phyloP scores from a whole-genome alignment of 768 basidiomycete species.

The Amyloporia xantha region DNA sequence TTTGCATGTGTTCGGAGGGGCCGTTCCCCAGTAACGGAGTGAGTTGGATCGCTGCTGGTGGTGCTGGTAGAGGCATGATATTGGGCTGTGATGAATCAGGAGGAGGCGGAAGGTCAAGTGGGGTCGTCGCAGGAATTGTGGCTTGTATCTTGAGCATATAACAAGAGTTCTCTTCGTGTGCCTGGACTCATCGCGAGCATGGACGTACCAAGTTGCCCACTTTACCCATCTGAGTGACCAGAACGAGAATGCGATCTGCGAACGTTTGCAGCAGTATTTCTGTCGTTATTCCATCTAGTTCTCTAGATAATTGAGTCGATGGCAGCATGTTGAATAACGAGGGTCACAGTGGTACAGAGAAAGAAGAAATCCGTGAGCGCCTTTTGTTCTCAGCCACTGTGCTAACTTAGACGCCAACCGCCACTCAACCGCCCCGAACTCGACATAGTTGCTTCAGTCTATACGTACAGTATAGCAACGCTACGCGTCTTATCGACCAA shows the following conservation, averaged over 20 bases:
- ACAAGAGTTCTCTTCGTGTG: conserved; percentile 1
- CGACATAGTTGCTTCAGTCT: too few relatives aligned
- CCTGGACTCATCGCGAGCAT: neutral
- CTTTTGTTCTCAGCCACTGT: too few relatives aligned
- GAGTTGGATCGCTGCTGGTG: conserved; percentile 69
- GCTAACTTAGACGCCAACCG: too few relatives aligned
- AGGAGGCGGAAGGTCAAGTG: conserved; percentile 36
- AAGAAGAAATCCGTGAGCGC: too few relatives aligned
- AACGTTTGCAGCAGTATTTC: conserved; percentile 76
- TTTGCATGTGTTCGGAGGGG: conserved; percentile 59
- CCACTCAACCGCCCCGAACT: too few relatives aligned
- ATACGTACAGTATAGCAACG: too few relatives aligned
- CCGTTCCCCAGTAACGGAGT: conserved; percentile 74
- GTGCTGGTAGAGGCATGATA: conserved; percentile 40
- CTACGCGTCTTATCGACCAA: too few relatives aligned
- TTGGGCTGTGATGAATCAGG: conserved; percentile 31
- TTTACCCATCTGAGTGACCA: conserved; percentile 88
- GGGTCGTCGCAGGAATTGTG: conserved; percentile 57
- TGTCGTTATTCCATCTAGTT: conserved; percentile 53
- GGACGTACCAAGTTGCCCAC: conserved; percentile 73
- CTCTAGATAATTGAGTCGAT: conserved; percentile 43
- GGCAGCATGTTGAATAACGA: conserved; percentile 1
- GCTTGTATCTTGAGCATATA: conserved; percentile 64
- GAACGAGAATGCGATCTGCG: conserved; percentile 75
- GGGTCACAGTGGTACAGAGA: too few relatives aligned